Conservation (phyloP, 2,329 filamentous ascomycete genomes). For the Aspergillus sojae region DNA sequence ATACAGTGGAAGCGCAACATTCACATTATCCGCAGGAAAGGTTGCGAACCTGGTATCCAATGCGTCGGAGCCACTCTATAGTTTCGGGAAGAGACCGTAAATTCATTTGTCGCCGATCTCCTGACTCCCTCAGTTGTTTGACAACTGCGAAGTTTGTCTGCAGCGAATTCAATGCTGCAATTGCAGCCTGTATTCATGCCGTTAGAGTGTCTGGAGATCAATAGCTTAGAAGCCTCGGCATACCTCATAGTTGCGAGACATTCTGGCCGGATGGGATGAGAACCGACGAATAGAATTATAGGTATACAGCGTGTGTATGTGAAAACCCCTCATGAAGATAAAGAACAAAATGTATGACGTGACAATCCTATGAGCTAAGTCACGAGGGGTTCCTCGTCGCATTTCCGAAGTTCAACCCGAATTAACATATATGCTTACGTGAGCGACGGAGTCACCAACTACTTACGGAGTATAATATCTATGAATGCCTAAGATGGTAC, state of each 20-base stretch:
- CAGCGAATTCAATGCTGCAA: slow-evolving; percentile 72
- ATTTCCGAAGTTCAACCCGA: background rate
- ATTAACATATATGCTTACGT: background rate
- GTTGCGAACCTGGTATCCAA: slow-evolving; percentile 70
- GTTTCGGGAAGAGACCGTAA: slow-evolving; percentile 79
- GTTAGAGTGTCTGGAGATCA: slow-evolving; percentile 16
- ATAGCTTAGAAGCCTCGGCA: slow-evolving; percentile 12
- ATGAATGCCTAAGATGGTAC: background rate
- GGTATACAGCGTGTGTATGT: slow-evolving; percentile 17
- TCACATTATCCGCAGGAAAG: slow-evolving; percentile 11
- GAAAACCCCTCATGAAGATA: slow-evolving; percentile 34
- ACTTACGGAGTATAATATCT: background rate
- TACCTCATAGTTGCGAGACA: slow-evolving; percentile 46
- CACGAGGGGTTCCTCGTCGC: background rate
- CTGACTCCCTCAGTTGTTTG: slow-evolving; percentile 69
- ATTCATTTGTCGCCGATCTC: slow-evolving; percentile 72
- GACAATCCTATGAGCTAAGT: background rate
- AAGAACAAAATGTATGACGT: slow-evolving; percentile 3
- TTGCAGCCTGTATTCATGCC: slow-evolving; percentile 60
- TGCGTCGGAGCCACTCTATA: slow-evolving; percentile 72
- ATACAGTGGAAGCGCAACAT: background rate
- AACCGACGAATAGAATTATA: slow-evolving; percentile 28
- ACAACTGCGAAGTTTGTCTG: slow-evolving; percentile 79
- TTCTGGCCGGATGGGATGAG: slow-evolving; percentile 33
- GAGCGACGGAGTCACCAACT: background rate